These are phyloP conservation scores for Rhizoclosmatium globosum DNA, from an alignment of 192 early-diverging fungal species.

Conservation along the genomic window DNA sequence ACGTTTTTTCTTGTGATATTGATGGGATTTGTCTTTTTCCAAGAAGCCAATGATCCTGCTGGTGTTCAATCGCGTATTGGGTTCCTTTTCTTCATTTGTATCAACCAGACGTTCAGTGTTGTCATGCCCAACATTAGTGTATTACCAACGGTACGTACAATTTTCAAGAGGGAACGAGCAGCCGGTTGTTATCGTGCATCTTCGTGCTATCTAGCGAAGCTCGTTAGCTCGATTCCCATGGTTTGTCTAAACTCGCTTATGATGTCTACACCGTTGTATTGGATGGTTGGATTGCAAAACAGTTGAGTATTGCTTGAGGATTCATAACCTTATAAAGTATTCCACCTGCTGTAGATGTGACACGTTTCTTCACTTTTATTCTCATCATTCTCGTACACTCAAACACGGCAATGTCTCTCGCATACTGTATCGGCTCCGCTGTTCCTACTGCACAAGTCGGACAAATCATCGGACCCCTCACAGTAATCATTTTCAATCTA, in stretches of 20 bases:
- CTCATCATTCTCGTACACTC: conserved; percentile 37
- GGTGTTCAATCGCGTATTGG: conserved; percentile 22
- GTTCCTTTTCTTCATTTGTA: conserved; percentile 48
- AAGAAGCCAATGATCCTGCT: conserved; percentile 24
- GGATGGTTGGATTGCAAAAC: conserved; percentile 39
- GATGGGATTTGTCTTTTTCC: conserved; percentile 48
- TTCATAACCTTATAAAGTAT: not conserved
- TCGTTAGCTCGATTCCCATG: conserved; percentile 60
- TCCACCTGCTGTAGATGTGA: not conserved
- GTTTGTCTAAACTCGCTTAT: conserved; percentile 30
- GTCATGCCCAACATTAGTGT: conserved; percentile 61
- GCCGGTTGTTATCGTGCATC: conserved; percentile 69
- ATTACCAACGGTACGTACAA: conserved; percentile 35
- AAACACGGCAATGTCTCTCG: conserved; percentile 41
- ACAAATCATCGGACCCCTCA: conserved; percentile 55
- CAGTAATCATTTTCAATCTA: conserved; percentile 52
- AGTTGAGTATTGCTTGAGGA: not conserved
- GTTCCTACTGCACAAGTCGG: conserved; percentile 53
- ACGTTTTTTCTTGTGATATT: conserved; percentile 58
- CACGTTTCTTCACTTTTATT: conserved; percentile 42
- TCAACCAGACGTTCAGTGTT: conserved; percentile 59
- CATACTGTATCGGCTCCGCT: conserved; percentile 48
- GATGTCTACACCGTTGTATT: conserved; percentile 45
- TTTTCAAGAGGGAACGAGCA: conserved; percentile 65
- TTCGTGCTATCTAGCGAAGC: conserved; percentile 70